phyloP scores from a whole-genome alignment of 164 flowering plant genomes.

The Houttuynia cordata region DNA sequence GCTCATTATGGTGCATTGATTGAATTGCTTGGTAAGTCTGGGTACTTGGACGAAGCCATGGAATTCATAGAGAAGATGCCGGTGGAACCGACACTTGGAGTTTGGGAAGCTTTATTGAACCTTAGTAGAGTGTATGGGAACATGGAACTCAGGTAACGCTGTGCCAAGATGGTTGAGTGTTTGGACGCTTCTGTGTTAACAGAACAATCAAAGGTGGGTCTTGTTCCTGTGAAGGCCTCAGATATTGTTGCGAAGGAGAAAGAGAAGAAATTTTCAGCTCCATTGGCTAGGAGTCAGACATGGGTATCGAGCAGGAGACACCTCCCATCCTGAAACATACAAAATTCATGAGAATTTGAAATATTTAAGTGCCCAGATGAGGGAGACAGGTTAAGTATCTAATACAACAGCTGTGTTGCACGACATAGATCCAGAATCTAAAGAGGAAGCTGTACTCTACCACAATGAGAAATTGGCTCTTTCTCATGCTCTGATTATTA shows the following conservation, averaged over 20 bases:
- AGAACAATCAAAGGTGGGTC: constrained; percentile 45
- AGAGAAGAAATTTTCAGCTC: constrained; percentile 32
- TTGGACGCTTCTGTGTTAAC: constrained; percentile 45
- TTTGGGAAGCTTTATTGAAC: constrained; percentile 67
- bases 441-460: constrained; percentile 38
- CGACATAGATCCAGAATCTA: constrained; percentile 43
- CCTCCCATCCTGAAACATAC: constrained; percentile 30
- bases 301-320: constrained; percentile 64
- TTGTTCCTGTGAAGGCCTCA: constrained; percentile 33
- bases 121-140: constrained; percentile 51
- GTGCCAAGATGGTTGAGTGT: constrained; percentile 42
- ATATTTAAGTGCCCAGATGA: constrained; percentile 25
- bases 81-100: constrained; percentile 39
- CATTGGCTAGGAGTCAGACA: constrained; percentile 29
- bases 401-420: constrained; percentile 46
- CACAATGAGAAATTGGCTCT: constrained; percentile 49
- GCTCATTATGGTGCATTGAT: constrained; percentile 53
- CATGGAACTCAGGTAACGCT: constrained; percentile 49
- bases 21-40: constrained; percentile 57
- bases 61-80: constrained; percentile 68
- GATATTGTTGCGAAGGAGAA: constrained; percentile 37
- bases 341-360: constrained; percentile 24
- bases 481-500: constrained; percentile 43
- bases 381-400: constrained; percentile 41
- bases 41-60: constrained; percentile 55